phyloP scores from a whole-genome alignment of 2,329 filamentous ascomycete genomes.

The Hymenoscyphus infarciens region DNA sequence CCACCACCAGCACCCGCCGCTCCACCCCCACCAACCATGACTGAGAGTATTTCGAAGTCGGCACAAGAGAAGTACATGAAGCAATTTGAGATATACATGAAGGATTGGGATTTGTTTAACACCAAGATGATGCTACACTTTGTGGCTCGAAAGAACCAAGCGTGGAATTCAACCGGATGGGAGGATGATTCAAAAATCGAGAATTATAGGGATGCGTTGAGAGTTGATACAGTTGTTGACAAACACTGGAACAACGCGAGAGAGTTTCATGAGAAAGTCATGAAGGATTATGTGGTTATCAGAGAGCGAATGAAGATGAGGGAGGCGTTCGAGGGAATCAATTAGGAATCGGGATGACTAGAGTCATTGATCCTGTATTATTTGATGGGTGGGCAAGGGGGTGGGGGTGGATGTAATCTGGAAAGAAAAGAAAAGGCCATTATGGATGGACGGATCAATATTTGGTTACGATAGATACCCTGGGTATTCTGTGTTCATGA shows the following conservation, averaged over 20 bases:
- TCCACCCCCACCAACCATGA: conserved; percentile 38
- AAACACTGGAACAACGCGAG: conserved; percentile 58
- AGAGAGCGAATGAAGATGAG: conserved; percentile 41
- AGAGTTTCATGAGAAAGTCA: conserved; percentile 55
- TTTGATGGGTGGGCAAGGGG: background rate
- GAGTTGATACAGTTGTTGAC: conserved; percentile 62
- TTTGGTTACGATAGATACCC: conserved; percentile 17
- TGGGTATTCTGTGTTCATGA: conserved; percentile 8
- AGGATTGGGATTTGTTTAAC: conserved; percentile 50
- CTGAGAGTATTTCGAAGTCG: conserved; percentile 39
- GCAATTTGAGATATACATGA: conserved; percentile 53
- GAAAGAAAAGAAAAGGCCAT: background rate
- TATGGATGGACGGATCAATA: conserved; percentile 1
- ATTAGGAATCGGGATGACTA: background rate
- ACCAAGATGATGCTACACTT: conserved; percentile 55
- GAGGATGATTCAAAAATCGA: conserved; percentile 45
- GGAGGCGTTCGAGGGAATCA: conserved; percentile 13
- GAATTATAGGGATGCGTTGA: conserved; percentile 57
- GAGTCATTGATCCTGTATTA: background rate
- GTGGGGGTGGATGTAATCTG: background rate
- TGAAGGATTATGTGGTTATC: conserved; percentile 54
- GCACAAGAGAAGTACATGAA: conserved; percentile 50
- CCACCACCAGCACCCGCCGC: conserved; percentile 41
- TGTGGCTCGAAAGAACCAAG: conserved; percentile 45
- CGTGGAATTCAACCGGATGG: conserved; percentile 39